Conservation (phyloP, 2,329 filamentous ascomycete species). For the Diaporthe eres region DNA sequence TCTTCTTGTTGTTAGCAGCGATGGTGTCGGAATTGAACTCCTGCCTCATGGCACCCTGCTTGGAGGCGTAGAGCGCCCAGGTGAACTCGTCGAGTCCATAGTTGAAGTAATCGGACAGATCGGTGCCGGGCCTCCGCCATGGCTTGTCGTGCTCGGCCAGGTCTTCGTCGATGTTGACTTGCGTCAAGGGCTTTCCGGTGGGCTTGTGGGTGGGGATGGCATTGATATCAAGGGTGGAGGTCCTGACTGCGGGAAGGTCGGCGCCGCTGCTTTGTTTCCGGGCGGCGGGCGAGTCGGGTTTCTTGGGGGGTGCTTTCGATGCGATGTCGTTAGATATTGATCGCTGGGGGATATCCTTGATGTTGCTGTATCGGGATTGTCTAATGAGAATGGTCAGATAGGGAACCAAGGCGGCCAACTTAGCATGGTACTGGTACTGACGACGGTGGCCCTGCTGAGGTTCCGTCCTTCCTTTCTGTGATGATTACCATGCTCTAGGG, state of each 20-base stretch:
- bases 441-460: constrained; percentile 71
- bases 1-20: constrained; percentile 80
- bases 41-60: constrained; percentile 83
- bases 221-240: constrained; percentile 88
- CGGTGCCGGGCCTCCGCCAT: constrained; percentile 94
- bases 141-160: constrained; percentile 89
- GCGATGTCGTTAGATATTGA: constrained; percentile 66
- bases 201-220: constrained; percentile 83
- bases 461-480: constrained; percentile 75
- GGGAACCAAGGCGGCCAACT: too few species aligned
- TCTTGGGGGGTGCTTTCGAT: constrained; percentile 60
- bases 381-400: constrained; percentile 52
- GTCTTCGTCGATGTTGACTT: constrained; percentile 81
- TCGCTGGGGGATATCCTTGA: constrained; percentile 74
- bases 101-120: constrained; percentile 98
- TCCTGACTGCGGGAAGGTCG: constrained; percentile 73
- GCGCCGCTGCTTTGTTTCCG: constrained; percentile 35
- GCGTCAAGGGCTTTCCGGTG: constrained; percentile 85
- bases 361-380: constrained; percentile 75
- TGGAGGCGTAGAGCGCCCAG: constrained; percentile 93
- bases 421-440: constrained; percentile 53
- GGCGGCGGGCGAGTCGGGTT: constrained; percentile 43
- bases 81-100: constrained; percentile 99
- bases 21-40: constrained; percentile 80
- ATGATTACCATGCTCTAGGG: constrained; percentile 77